Base-by-base conservation (phyloP, 306 rosid species). In the Styphnolobium japonicum region DNA sequence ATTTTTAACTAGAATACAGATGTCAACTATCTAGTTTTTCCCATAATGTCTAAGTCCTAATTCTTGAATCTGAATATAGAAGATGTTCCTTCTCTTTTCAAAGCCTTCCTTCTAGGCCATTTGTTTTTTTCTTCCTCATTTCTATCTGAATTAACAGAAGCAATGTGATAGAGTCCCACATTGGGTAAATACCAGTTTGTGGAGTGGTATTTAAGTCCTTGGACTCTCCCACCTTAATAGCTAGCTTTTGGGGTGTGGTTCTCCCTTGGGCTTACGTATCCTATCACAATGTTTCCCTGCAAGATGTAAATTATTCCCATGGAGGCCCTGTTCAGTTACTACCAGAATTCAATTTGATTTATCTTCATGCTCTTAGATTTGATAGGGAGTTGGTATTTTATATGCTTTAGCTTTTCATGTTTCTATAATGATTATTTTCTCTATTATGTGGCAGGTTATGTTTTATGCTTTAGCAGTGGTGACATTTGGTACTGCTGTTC, bases 401-500 rank as follows among this genome's bases (percentile, higher is more conserved):
- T 19, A 62, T 69, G 33, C 68, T 64, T 69, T 70, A 62, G n/a
- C n/a, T n/a, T n/a, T n/a, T n/a, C 40, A 23, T 72, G 66, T 52
- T 46, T 12, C 14, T 76, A 56, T 23, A 6, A 48, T 74, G 70
- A 75, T 56, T 65, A 72, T 62, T 76, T 79, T 80, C 71, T 82
- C 63, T 62, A 34, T 72, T 76, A 39, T 51, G 25, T 82, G 86
- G 76, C 94, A 95, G 98, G 94, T 92, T 67, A 95, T 92, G 98
- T 95, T 92, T 85, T 95, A 92, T 85, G 64, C 90, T 40, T 85
- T 95, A 86, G 98, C 98, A 27, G 98, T 95, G 34, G 83, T 95
- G 75, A 95, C 98, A 27, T 95, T 88, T 87, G 98, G 98, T 76
- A 95, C 94, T 79, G 96, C 98, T 34, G 98, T 92, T 60, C 98